Evolutionary conservation across 2,329 filamentous ascomycete genomes (phyloP).

Genomic region (Neofusicoccum cordaticola): DNA sequence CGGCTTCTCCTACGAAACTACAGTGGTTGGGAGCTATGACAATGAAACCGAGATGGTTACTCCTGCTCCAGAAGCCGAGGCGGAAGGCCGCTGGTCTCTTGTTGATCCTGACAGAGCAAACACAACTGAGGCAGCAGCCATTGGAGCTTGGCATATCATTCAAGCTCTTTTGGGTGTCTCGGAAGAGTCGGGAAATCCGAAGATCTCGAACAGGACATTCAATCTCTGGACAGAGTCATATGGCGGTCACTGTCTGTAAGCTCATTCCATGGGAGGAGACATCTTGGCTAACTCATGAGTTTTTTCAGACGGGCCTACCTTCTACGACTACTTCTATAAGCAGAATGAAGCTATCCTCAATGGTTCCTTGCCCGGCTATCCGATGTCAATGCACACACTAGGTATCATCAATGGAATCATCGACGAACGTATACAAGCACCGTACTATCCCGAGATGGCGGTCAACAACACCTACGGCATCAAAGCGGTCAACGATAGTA

Average conservation of each 20-base stretch:
- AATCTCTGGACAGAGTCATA: constrained; percentile 52
- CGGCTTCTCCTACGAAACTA: constrained; percentile 38
- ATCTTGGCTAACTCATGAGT: neutral
- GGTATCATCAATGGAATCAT: constrained; percentile 57
- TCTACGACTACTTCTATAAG: constrained; percentile 57
- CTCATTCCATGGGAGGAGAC: neutral
- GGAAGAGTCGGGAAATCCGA: constrained; percentile 48
- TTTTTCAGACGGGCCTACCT: constrained; percentile 35
- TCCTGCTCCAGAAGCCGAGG: constrained; percentile 41
- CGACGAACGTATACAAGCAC: constrained; percentile 44
- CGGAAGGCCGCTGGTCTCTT: neutral
- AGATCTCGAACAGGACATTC: constrained; percentile 39
- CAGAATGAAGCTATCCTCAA: constrained; percentile 54
- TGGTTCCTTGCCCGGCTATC: constrained; percentile 46
- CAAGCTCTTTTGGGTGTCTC: constrained; percentile 35
- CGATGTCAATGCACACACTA: constrained; percentile 53
- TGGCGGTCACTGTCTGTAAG: constrained; percentile 42
- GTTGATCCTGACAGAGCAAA: constrained; percentile 19
- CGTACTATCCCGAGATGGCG: constrained; percentile 49
- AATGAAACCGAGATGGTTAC: constrained; percentile 24
- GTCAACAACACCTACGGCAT: constrained; percentile 57
- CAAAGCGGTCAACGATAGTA: constrained; percentile 45
- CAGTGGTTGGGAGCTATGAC: neutral
- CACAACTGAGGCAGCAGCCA: constrained; percentile 34
- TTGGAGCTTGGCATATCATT: constrained; percentile 36